Base-by-base conservation (phyloP, 441 rosid genomes). In the Euphorbia celastroides region DNA sequence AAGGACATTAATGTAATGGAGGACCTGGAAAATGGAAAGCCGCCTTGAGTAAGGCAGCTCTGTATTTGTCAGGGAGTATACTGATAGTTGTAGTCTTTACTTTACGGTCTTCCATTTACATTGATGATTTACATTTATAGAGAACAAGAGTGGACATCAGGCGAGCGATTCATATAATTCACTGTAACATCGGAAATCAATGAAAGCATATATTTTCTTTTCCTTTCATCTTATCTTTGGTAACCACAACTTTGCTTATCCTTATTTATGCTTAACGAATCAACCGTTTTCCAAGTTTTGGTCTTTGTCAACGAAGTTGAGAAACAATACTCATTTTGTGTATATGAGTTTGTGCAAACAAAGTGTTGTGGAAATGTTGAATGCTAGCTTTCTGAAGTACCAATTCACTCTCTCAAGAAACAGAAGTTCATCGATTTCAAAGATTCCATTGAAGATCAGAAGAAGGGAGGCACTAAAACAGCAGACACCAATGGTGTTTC, bases 1-100 rank as follows among this genome's bases (percentile, higher is more conserved):
- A 83, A 75, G 62, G 93, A 88, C 78, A 88, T 90, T 67, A 91
- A 81, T 23, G 79, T 83, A 51, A 93, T 90, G 97, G 93, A 84
- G 80, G 89, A 90, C 64, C 69, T 84, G 82, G 98, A 88, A 60
- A 78, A 87, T 51, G 94, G 92, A 74, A 80, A 79, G 70, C 87
- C 91, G 4, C 81, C 81, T 30, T 87, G 88, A 87, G 57, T 62
- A 10, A 60, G 26, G 34, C 26, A 20, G 50, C 32, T 55, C 50
- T 0, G 57, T 68, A 57, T 7, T 2, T 28, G 36, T 34, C 61
- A 62, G 42, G 66, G 70, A 72, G 61, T 61, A 61, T 46, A 23
- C 57, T 54, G 20, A 22, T 58, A 72, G 65, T 28, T 56, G 60
- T 60, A 65, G 68, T 62, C 22, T 48, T 48, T n/a, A 34, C 38